A percentile compares a stretch with the other conserved stretches of the same genome.
Evolutionary conservation across 2,329 filamentous ascomycete species (phyloP).

Genomic region (Botrytis tulipae): DNA sequence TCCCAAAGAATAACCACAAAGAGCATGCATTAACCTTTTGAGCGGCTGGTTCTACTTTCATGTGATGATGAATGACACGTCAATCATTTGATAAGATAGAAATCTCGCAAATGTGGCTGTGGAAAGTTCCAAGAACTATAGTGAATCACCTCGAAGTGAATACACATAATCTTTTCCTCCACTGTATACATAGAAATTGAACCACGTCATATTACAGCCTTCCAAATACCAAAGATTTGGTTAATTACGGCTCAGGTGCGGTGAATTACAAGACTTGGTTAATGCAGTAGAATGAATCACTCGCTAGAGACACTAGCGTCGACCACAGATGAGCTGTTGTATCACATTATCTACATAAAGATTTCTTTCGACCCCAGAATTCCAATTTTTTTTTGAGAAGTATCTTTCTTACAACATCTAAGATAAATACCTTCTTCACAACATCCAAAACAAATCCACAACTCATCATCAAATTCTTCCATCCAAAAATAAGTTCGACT

Average conservation of each 20-base stretch:
- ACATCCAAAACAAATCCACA: no score
- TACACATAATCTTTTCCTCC: neutral
- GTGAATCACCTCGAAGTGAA: no score
- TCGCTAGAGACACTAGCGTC: neutral
- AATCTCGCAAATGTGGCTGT: neutral
- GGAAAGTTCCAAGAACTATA: neutral
- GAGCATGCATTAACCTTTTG: neutral
- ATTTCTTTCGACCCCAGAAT: neutral
- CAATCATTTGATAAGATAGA: neutral
- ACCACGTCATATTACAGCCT: neutral
- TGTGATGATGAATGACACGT: no score
- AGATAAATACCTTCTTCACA: no score
- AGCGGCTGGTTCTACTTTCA: neutral
- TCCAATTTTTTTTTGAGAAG: neutral
- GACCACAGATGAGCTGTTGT: neutral
- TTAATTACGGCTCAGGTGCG: neutral
- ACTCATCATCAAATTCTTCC: no score
- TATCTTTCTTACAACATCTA: neutral
- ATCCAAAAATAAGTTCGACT: no score
- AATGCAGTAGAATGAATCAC: neutral
- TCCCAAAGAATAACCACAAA: neutral
- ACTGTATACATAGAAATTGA: neutral
- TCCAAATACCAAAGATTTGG: accelerated
- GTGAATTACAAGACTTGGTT: neutral
- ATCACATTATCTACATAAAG: neutral